These are phyloP conservation scores for Favolaschia claudopus DNA, from an alignment of 768 basidiomycete species.

Conservation along the genomic window DNA sequence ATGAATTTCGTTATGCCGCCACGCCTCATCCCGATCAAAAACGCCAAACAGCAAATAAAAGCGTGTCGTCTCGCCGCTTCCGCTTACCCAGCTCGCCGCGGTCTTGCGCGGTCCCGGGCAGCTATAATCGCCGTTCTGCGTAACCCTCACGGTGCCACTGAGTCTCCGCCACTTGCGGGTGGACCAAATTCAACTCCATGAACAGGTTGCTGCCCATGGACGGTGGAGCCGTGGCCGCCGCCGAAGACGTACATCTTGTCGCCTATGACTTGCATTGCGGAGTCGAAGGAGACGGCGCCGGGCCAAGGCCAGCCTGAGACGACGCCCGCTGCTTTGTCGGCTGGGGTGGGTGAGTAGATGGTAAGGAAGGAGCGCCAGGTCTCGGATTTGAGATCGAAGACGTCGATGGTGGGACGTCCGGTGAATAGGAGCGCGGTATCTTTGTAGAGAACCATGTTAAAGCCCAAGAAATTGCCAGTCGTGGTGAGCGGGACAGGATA, in stretches of 20 bases:
- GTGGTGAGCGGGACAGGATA: constrained; percentile 29
- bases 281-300: constrained; percentile 15
- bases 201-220: constrained; percentile 46
- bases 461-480: constrained; percentile 30
- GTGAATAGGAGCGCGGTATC: constrained; percentile 46
- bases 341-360: constrained; percentile 26
- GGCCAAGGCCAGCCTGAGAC: constrained; percentile 34
- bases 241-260: constrained; percentile 49
- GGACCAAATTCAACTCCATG: constrained; percentile 34
- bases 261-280: constrained; percentile 34
- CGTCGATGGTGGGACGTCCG: constrained; percentile 38
- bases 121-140: constrained; percentile 3
- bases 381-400: constrained; percentile 45
- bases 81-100: constrained; percentile 16
- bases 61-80: not conserved
- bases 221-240: constrained; percentile 35
- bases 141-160: not conserved
- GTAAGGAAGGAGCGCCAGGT: constrained; percentile 41
- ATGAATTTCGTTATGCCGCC: constrained; percentile 32
- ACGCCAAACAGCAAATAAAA: not conserved
- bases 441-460: constrained; percentile 33
- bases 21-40: constrained; percentile 24
- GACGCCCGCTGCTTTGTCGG: not conserved
- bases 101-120: not conserved
- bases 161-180: not conserved